phyloP scores from a whole-genome alignment of 1,284 basidiomycete species.

The Ganoderma leucocontextum region DNA sequence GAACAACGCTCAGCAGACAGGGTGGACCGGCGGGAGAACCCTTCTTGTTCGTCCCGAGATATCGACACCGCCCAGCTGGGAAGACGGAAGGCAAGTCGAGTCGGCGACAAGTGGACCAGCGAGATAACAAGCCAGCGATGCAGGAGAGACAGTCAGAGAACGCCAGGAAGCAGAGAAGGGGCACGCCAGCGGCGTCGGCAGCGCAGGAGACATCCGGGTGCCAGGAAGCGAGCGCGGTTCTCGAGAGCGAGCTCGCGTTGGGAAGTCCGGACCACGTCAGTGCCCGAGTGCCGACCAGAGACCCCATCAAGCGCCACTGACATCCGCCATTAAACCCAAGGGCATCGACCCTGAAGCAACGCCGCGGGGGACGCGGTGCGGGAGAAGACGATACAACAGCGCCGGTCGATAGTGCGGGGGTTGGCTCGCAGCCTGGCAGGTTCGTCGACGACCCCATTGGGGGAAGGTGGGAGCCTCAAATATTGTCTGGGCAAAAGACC shows the following conservation, averaged over 20 bases:
- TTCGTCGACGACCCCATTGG: background rate
- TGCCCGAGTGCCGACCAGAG: conserved; percentile 1
- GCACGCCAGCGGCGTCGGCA: background rate
- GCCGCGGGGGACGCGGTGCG: conserved; percentile 1
- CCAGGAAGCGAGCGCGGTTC: background rate
- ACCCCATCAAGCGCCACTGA: background rate
- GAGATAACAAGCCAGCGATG: background rate
- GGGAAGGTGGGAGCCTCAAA: background rate
- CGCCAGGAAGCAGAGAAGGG: conserved; percentile 6
- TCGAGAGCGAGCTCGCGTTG: background rate
- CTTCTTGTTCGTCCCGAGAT: background rate
- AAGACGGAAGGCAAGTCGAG: background rate
- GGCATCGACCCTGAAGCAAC: background rate
- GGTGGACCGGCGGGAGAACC: background rate
- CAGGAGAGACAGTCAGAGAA: background rate
- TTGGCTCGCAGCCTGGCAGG: background rate
- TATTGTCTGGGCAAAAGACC: background rate
- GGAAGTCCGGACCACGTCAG: background rate
- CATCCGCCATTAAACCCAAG: background rate
- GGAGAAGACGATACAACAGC: background rate
- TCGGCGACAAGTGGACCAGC: background rate
- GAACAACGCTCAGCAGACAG: background rate
- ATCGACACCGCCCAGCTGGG: background rate
- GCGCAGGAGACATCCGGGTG: background rate
- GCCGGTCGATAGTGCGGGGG: background rate